phyloP scores from a whole-genome alignment of 768 basidiomycete species.

The Chlorophyllum brunneum region DNA sequence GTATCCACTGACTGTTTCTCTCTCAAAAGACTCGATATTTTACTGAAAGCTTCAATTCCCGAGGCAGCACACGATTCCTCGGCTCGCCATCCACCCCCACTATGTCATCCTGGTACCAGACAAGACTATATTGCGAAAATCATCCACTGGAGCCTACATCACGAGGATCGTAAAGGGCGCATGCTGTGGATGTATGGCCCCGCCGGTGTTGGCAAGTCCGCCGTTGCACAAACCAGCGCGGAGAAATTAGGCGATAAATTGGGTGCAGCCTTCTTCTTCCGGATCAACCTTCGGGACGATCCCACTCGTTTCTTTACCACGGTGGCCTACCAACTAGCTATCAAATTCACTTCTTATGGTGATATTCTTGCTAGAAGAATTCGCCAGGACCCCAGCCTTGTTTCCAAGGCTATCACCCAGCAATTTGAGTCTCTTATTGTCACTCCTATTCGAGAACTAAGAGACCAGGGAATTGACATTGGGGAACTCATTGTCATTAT shows the following conservation, averaged over 20 bases:
- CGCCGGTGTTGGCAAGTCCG: conserved; percentile 1
- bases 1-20: no score
- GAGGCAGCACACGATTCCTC: no score
- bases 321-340: background rate
- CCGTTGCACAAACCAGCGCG: background rate
- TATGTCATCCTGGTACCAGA: no score
- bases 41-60: no score
- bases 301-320: background rate
- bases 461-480: background rate
- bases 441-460: background rate
- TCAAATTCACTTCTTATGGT: background rate
- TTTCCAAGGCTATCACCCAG: background rate
- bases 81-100: no score
- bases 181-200: background rate
- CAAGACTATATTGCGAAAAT: background rate
- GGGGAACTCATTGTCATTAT: background rate
- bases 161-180: background rate
- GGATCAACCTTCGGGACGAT: background rate
- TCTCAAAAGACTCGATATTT: no score
- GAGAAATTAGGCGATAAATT: background rate
- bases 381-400: background rate
- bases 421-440: background rate
- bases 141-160: background rate
- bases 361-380: background rate
- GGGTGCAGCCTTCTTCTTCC: background rate